Base-by-base conservation (phyloP, 768 basidiomycete species). In the Podaxis rugospora region DNA sequence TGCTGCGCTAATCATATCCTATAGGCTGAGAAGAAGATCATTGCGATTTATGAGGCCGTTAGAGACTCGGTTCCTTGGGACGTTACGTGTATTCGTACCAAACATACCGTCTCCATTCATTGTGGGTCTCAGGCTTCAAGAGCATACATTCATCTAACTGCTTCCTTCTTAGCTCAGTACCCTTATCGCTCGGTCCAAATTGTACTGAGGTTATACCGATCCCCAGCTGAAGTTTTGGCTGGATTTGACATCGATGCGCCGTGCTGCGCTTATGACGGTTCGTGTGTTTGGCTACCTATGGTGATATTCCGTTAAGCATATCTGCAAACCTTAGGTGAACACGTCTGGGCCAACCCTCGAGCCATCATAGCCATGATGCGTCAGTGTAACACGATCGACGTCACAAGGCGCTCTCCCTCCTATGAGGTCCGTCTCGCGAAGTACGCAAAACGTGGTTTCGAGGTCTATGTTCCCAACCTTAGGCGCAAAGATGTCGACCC, bases 221-320 rank as follows among this genome's bases (percentile, higher is more conserved):
- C 84, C 37, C 86, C 85, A 16, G 85, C 85, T 0, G 86, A 88
- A 66, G 77, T 88, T 56, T 75, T 88, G 1, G 83, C 85, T 4
- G 86, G 86, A 7, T 88, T 88, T 63, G 86, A 88, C 64, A 80
- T 88, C 47, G 86, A 88, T 62, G 83, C 82, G 0, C 83, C 85
- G 4, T 86, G 84, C 71, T 84, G 81, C 55, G 79, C 81, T 1
- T 87, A 71, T 59, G 72, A 73, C 59, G 69, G 72, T 70, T 55
- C 46, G 51, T 51, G 28, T 13, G 28, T 35, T 13, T 42, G n/a
- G 21, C 13, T 11, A 35, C 18, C 51, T 6, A 21, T 21, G 37
- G 14, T 23, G 14, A 50, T 5, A 4, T 42, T n/a, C 21, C 28
- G 44, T 9, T 57, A 18, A 60, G 37, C 46, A 18, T 32, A 54